Percentiles rank a stretch among this genome's conserved stretches.
These are phyloP conservation scores for Clitoria ternatea DNA, from an alignment of 306 rosid species.

Conservation along the genomic window DNA sequence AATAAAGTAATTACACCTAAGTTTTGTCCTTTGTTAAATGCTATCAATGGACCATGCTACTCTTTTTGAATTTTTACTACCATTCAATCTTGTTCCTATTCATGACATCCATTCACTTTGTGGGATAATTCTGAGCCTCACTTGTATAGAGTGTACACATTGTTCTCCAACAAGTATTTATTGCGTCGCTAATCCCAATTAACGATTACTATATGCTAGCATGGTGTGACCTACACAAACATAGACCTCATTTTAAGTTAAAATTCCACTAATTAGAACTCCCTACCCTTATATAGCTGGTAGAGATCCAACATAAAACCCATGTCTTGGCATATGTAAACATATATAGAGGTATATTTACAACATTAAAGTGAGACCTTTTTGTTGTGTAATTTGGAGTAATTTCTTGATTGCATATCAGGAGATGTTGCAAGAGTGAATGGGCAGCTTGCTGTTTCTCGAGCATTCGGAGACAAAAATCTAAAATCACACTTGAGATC, in stretches of 20 bases:
- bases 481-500: conserved; percentile 74
- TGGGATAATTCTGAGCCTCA: not conserved
- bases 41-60: not conserved
- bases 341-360: not conserved
- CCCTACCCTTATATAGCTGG: not conserved
- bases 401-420: conserved; percentile 27
- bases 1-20: too few relatives aligned
- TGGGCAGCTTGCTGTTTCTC: conserved; percentile 90
- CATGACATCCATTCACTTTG: not conserved
- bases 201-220: not conserved
- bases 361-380: not conserved
- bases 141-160: not conserved
- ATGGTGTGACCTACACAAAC: not conserved
- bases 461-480: conserved; percentile 89
- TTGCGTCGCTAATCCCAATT: not conserved
- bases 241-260: not conserved
- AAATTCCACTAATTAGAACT: not conserved
- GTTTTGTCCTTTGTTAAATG: conserved; percentile 1
- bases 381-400: conserved; percentile 15
- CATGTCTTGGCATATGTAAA: conserved; percentile 21
- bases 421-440: conserved; percentile 92
- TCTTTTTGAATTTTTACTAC: not conserved
- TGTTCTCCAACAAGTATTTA: not conserved
- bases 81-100: not conserved
- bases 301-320: not conserved